phyloP scores from a whole-genome alignment of 2,329 filamentous ascomycete species.

The Pseudogymnoascus sp. region DNA sequence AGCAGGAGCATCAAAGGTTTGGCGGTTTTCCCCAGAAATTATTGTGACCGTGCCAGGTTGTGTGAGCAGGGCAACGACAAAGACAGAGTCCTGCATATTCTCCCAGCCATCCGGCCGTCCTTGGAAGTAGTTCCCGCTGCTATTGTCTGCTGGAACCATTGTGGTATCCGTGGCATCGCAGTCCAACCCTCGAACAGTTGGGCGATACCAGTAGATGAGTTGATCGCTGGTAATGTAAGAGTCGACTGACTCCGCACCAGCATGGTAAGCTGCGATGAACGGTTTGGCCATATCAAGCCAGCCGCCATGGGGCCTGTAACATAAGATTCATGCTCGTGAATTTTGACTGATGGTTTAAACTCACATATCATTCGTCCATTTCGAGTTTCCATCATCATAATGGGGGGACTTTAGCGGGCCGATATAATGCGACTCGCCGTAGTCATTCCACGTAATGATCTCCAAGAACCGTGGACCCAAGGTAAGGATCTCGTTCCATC shows the following conservation, averaged over 20 bases:
- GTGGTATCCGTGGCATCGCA: constrained; percentile 30
- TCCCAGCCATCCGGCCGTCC: constrained; percentile 20
- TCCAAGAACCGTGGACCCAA: constrained; percentile 38
- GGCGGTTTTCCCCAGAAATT: constrained; percentile 22
- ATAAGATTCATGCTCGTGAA: constrained; percentile 33
- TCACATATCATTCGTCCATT: constrained; percentile 27
- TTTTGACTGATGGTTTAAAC: neutral
- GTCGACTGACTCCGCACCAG: constrained; percentile 13
- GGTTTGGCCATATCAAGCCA: constrained; percentile 19
- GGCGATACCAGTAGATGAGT: constrained; percentile 37
- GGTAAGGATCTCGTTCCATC: constrained; percentile 43
- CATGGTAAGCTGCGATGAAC: constrained; percentile 21
- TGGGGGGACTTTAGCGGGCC: constrained; percentile 36
- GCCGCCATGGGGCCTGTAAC: neutral
- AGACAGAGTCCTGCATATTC: constrained; percentile 27
- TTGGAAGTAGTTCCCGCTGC: constrained; percentile 22
- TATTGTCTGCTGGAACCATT: constrained; percentile 20
- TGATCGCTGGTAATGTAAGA: constrained; percentile 23
- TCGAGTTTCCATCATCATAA: constrained; percentile 30
- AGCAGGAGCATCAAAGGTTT: constrained; percentile 18
- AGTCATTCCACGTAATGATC: constrained; percentile 44
- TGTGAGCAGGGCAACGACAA: constrained; percentile 26
- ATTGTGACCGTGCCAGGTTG: constrained; percentile 24
- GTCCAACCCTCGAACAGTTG: constrained; percentile 23
- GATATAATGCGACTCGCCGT: constrained; percentile 46